Evolutionary conservation across 2,329 filamentous ascomycete species (phyloP), one percentile per base, ranked within the genome.

Genomic region (Ophiostoma ips): DNA sequence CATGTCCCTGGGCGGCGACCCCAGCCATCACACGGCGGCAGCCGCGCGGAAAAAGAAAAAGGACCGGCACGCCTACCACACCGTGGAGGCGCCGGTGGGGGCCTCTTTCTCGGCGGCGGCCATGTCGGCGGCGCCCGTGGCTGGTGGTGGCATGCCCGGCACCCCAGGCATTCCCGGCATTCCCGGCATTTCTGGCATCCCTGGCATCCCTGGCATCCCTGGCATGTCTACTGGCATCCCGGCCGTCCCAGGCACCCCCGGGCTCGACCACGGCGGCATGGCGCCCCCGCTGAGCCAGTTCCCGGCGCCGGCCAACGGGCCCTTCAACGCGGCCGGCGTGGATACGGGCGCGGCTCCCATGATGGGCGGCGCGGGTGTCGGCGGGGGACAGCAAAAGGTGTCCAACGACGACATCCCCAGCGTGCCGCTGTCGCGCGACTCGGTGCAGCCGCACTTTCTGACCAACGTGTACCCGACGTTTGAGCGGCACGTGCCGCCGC

Each of bases 351-450:
- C 72, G 55, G 71, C 75, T 28, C 68, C 77, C 6, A n/a, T n/a
- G n/a, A n/a, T n/a, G n/a, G n/a, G n/a, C n/a, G n/a, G n/a, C n/a
- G n/a, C n/a, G n/a, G 75, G 81, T 34, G 73, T 81, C 24, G 79
- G 81, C 9, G n/a, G n/a, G n/a, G n/a, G n/a, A n/a, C 81, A 84
- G 66, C 79, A 81, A 48, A 79, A 81, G 60, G 85, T 96, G 49
- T 87, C 95, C 54, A 81, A 88, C 16, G 88, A 96, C 61, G 87
- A 95, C 60, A 86, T 95, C 59, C 92, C 92, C 38, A 95, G 89
- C 62, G 78, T 98, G 47, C 89, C 92, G 12, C 68, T 82, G 58
- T 86, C 88, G 58, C 80, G 92, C 68, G 92, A 98, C 64, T 67
- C 77, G 8, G 75, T 86, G 8, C 86, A 92, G 56, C 81, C 84